phyloP scores from a whole-genome alignment of 2,329 filamentous ascomycete species.

The Ophiostoma sp. region DNA sequence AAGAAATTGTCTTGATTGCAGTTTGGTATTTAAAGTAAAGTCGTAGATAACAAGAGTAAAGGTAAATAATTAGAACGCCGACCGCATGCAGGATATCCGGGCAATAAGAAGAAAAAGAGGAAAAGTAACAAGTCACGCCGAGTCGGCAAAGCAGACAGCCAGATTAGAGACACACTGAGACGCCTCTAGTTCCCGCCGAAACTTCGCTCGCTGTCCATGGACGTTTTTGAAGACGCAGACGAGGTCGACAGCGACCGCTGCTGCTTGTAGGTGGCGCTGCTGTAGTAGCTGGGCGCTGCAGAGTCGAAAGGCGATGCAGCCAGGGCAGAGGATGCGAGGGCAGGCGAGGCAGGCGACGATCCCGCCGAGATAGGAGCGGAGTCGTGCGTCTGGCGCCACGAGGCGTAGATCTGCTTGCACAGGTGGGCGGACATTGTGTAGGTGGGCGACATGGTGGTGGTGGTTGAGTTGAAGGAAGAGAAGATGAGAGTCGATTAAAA shows the following conservation, averaged over 20 bases:
- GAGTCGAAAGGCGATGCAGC: neutral
- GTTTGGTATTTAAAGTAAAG: neutral
- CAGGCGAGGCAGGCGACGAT: slow-evolving; percentile 23
- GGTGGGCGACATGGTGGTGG: slow-evolving; percentile 48
- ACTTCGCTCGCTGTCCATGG: slow-evolving; percentile 45
- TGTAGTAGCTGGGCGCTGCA: slow-evolving; percentile 1
- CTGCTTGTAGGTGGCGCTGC: slow-evolving; percentile 18
- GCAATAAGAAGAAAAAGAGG: neutral
- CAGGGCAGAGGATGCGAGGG: neutral
- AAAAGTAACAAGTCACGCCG: too few species aligned
- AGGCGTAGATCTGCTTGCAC: slow-evolving; percentile 55
- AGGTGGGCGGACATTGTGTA: slow-evolving; percentile 59
- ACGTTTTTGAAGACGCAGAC: slow-evolving; percentile 37
- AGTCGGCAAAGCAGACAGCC: neutral
- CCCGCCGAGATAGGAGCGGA: slow-evolving; percentile 27
- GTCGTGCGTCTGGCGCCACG: slow-evolving; percentile 51
- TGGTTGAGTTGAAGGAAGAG: neutral
- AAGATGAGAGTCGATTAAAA: neutral
- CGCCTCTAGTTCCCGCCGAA: slow-evolving; percentile 28
- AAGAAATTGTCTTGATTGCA: neutral
- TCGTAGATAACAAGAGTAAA: neutral
- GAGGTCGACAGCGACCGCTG: slow-evolving; percentile 17
- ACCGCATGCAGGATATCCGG: neutral
- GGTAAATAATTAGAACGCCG: neutral
- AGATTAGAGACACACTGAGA: neutral